Conservation (phyloP, 169 alveolate genomes). For the Eimeria falciformis region DNA sequence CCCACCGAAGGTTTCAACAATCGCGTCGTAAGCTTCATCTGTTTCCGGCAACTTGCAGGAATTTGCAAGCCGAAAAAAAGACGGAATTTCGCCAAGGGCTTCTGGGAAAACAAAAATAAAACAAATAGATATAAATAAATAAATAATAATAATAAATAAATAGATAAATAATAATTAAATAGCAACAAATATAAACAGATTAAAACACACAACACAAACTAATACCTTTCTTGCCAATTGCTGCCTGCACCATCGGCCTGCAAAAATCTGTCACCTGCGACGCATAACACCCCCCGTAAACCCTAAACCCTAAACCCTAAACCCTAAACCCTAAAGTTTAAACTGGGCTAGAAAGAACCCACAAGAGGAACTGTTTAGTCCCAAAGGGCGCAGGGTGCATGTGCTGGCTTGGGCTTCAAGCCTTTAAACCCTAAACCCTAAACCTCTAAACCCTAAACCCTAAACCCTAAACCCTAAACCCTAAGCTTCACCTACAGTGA, state of each 20-base stretch:
- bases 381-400: background rate
- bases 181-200: background rate
- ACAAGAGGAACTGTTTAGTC: background rate
- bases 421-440: conserved; percentile 31
- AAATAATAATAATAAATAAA: background rate
- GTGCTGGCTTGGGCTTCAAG: conserved; percentile 31
- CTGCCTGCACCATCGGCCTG: conserved; percentile 56
- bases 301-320: background rate
- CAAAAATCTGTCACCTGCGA: conserved; percentile 67
- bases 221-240: conserved; percentile 41
- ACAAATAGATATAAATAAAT: background rate
- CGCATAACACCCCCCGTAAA: no score
- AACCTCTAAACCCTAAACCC: background rate
- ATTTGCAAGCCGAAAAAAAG: conserved; percentile 20
- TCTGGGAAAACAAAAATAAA: background rate
- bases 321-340: background rate
- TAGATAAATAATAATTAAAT: background rate
- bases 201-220: no score
- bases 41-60: conserved; percentile 36
- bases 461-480: background rate
- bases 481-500: conserved; percentile 36
- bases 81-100: conserved; percentile 4
- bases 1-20: conserved; percentile 74
- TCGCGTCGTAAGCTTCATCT: conserved; percentile 35
- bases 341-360: background rate